A percentile compares a stretch with the other conserved stretches of the same genome.
These are phyloP conservation scores for Xerocomus minutiporus DNA, from an alignment of 1,284 basidiomycete species.

Conservation along the genomic window DNA sequence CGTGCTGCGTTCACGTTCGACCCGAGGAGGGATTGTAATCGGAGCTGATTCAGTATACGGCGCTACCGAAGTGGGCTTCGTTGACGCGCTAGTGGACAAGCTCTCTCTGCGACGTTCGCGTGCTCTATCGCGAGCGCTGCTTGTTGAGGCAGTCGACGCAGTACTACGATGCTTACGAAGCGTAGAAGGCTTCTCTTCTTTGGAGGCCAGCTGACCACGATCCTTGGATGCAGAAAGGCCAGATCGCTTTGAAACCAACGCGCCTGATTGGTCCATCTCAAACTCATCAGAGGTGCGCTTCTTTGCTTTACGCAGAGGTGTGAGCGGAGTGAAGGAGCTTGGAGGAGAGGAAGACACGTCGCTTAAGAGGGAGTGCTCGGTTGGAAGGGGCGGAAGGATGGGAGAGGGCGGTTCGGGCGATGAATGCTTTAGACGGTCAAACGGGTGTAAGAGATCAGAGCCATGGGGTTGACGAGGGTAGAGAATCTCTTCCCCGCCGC, in stretches of 20 bases:
- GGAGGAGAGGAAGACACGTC: slow-evolving; percentile 46
- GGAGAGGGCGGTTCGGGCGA: slow-evolving; percentile 30
- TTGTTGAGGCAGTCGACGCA: slow-evolving; percentile 46
- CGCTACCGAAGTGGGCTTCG: slow-evolving; percentile 26
- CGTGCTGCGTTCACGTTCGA: slow-evolving; percentile 36
- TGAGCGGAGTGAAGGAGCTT: slow-evolving; percentile 52
- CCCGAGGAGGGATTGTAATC: slow-evolving; percentile 19
- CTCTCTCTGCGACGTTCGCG: slow-evolving; percentile 68
- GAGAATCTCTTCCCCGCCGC: slow-evolving; percentile 77
- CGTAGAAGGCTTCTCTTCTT: slow-evolving; percentile 48
- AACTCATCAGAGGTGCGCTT: slow-evolving; percentile 81
- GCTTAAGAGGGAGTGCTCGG: slow-evolving; percentile 25
- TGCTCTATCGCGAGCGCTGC: slow-evolving; percentile 40
- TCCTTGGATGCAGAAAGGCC: slow-evolving; percentile 30
- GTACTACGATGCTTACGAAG: slow-evolving; percentile 70
- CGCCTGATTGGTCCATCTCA: slow-evolving; percentile 66
- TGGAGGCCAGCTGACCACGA: slow-evolving; percentile 28
- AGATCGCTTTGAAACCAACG: slow-evolving; percentile 50
- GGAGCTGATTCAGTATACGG: slow-evolving; percentile 22
- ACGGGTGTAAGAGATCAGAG: slow-evolving; percentile 32
- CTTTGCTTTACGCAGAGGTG: slow-evolving; percentile 52
- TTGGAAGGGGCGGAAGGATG: slow-evolving; percentile 26
- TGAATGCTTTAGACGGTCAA: slow-evolving; percentile 33
- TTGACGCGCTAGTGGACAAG: slow-evolving; percentile 42
- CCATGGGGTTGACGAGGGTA: slow-evolving; percentile 62